Conservation (phyloP, 2,329 filamentous ascomycete genomes). For the Dryadomyces sulphureus region DNA sequence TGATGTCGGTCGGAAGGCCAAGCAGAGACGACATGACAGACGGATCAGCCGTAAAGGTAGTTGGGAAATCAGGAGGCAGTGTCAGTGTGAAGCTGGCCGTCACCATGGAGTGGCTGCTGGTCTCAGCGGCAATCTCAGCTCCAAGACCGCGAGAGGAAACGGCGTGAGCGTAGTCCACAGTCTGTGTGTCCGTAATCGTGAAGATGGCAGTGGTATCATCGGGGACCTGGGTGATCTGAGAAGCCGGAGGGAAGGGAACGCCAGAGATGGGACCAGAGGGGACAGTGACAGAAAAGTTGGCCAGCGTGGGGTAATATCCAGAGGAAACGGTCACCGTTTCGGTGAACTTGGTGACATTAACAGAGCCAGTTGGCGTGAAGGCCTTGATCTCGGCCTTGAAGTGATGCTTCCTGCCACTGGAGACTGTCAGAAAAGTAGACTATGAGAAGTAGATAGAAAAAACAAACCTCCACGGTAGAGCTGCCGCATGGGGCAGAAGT, state of each 20-base stretch:
- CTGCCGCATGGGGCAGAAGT: background rate
- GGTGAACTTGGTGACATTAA: background rate
- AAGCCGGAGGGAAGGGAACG: background rate
- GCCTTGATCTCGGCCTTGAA: too few relatives aligned
- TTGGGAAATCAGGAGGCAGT: background rate
- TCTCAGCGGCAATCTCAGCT: background rate
- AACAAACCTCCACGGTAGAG: background rate
- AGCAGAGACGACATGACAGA: background rate
- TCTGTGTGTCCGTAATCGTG: background rate
- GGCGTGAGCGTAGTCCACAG: background rate
- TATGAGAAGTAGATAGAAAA: too few relatives aligned
- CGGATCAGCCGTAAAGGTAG: background rate
- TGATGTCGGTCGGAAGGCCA: background rate
- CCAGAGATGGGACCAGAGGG: background rate
- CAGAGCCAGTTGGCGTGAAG: background rate
- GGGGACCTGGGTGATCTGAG: background rate
- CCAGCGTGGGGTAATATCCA: background rate
- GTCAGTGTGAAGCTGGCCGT: slow-evolving; percentile 12
- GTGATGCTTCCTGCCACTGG: too few relatives aligned
- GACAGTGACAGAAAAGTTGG: background rate
- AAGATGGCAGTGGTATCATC: background rate
- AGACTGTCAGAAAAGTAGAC: background rate
- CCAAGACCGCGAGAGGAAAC: background rate
- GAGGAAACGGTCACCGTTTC: background rate
- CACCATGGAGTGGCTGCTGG: slow-evolving; percentile 1